phyloP scores from a whole-genome alignment of 2,329 filamentous ascomycete species.

The Arthrobotrys sinensis region DNA sequence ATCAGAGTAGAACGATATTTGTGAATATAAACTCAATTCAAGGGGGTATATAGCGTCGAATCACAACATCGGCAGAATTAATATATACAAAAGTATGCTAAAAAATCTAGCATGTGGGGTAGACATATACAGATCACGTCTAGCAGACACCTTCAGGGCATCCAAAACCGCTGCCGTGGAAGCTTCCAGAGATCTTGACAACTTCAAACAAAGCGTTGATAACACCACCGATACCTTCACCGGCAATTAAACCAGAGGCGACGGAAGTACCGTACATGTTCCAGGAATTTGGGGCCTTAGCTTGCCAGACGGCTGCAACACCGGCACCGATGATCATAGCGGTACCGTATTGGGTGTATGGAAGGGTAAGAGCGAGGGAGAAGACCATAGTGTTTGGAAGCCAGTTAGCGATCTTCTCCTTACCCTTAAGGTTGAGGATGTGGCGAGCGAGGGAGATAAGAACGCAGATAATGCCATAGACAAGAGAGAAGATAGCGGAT shows the following conservation, averaged over 20 bases:
- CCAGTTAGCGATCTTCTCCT: constrained; percentile 66
- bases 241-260: constrained; percentile 62
- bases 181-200: constrained; percentile 54
- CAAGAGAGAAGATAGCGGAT: constrained; percentile 60
- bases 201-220: constrained; percentile 61
- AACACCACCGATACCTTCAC: constrained; percentile 62
- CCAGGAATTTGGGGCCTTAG: constrained; percentile 51
- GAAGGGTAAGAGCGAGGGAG: constrained; percentile 60
- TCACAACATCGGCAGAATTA: constrained; percentile 7
- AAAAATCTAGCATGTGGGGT: neutral
- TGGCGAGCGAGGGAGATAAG: constrained; percentile 74
- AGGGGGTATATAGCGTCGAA: constrained; percentile 16
- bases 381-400: constrained; percentile 66
- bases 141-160: constrained; percentile 47
- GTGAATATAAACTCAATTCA: neutral
- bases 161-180: constrained; percentile 48
- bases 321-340: constrained; percentile 62
- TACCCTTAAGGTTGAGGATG: constrained; percentile 68
- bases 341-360: constrained; percentile 62
- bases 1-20: neutral
- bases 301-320: constrained; percentile 59
- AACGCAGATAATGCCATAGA: constrained; percentile 61
- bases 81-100: constrained; percentile 17
- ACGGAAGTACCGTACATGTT: constrained; percentile 61
- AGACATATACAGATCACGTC: constrained; percentile 2